phyloP scores from a whole-genome alignment of 768 basidiomycete genomes.

The Psilocybe tampanensis region DNA sequence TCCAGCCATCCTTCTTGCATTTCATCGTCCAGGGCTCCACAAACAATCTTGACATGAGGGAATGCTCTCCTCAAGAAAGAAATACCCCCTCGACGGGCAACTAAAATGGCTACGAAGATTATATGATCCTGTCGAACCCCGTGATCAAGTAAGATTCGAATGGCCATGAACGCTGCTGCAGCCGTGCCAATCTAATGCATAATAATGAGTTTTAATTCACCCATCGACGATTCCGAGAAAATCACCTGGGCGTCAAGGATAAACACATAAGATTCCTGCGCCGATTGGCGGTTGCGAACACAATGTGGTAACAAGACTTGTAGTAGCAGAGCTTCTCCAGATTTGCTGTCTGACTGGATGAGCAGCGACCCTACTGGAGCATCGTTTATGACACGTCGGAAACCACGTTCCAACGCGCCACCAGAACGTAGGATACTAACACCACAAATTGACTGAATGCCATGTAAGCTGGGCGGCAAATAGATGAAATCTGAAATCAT shows the following conservation, averaged over 20 bases:
- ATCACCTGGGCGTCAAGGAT: constrained; percentile 85
- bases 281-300: constrained; percentile 66
- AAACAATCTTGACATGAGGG: constrained; percentile 82
- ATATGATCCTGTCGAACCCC: constrained; percentile 84
- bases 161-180: constrained; percentile 93
- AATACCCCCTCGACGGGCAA: constrained; percentile 81
- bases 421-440: constrained; percentile 93
- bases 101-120: constrained; percentile 88
- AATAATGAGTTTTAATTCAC: not conserved
- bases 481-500: constrained; percentile 8
- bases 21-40: constrained; percentile 79
- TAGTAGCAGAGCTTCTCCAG: constrained; percentile 87
- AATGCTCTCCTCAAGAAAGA: constrained; percentile 81
- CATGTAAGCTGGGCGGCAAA: not conserved
- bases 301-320: constrained; percentile 78
- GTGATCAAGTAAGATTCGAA: constrained; percentile 91
- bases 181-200: constrained; percentile 84
- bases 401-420: constrained; percentile 87
- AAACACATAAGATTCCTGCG: constrained; percentile 78
- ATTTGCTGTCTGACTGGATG: constrained; percentile 82
- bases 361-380: constrained; percentile 87
- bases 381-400: constrained; percentile 86
- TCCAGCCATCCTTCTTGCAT: constrained; percentile 77
- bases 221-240: too few relatives aligned
- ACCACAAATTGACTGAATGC: constrained; percentile 72